Evolutionary conservation across 1,284 basidiomycete genomes (phyloP).

Genomic region (Trichosporon sp.): DNA sequence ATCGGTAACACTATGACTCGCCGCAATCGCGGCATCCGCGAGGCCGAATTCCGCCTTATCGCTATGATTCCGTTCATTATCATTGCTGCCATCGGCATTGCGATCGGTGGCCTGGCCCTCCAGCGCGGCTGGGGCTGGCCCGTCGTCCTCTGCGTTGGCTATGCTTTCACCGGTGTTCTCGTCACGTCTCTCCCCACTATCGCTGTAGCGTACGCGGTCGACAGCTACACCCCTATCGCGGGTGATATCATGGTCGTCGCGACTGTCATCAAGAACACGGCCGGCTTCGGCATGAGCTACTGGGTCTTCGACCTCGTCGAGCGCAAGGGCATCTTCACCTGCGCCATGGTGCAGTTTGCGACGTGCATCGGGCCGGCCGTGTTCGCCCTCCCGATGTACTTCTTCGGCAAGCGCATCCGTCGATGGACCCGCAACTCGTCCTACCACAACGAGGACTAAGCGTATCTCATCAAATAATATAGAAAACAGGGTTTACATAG

Average conservation of each 20-base stretch:
- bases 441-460: slow-evolving; percentile 9
- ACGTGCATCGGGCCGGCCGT: slow-evolving; percentile 9
- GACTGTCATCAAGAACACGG: slow-evolving; percentile 16
- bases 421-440: slow-evolving; percentile 11
- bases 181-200: slow-evolving; percentile 13
- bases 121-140: slow-evolving; percentile 12
- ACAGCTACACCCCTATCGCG: slow-evolving; percentile 17
- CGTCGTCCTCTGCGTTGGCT: slow-evolving; percentile 6
- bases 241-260: slow-evolving; percentile 21
- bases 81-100: slow-evolving; percentile 1
- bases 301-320: slow-evolving; percentile 11
- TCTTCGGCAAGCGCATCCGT: slow-evolving; percentile 16
- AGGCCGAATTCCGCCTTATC: slow-evolving; percentile 19
- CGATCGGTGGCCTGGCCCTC: slow-evolving; percentile 12
- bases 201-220: slow-evolving; percentile 16
- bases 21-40: slow-evolving; percentile 15
- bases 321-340: slow-evolving; percentile 4
- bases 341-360: slow-evolving; percentile 14
- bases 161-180: slow-evolving; percentile 12
- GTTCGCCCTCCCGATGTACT: slow-evolving; percentile 15
- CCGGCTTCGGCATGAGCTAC: slow-evolving; percentile 15
- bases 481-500: neutral
- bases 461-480: neutral
- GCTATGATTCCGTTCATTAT: slow-evolving; percentile 15
- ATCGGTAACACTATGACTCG: slow-evolving; percentile 7